These are phyloP conservation scores for Strobilomyces confusus DNA, from an alignment of 768 basidiomycete species.

Conservation along the genomic window DNA sequence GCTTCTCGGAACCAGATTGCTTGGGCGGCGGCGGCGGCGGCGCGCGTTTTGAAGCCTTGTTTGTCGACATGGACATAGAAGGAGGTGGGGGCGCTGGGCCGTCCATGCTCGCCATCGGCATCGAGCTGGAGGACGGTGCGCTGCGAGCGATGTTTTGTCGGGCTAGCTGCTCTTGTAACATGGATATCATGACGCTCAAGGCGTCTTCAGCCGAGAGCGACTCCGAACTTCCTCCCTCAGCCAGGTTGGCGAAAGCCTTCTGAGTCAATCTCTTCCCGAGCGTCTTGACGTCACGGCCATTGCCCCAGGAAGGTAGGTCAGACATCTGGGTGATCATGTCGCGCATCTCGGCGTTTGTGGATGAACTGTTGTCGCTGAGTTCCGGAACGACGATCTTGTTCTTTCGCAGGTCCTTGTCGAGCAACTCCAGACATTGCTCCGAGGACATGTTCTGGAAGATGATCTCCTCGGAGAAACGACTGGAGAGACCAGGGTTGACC, in stretches of 20 bases:
- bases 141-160: conserved; percentile 13
- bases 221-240: conserved; percentile 14
- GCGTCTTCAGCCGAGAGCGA: conserved; percentile 29
- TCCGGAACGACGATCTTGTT: conserved; percentile 36
- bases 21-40: conserved; percentile 19
- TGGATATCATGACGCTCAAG: conserved; percentile 22
- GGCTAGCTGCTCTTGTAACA: conserved; percentile 23
- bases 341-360: conserved; percentile 30
- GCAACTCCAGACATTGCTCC: conserved; percentile 47
- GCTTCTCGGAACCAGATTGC: neutral
- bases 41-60: conserved; percentile 17
- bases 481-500: conserved; percentile 62
- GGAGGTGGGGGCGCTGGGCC: conserved; percentile 19
- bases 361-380: conserved; percentile 21
- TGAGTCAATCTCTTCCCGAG: conserved; percentile 48
- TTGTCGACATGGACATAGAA: conserved; percentile 18
- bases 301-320: conserved; percentile 57
- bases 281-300: conserved; percentile 60
- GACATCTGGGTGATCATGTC: conserved; percentile 40
- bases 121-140: neutral
- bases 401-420: conserved; percentile 46
- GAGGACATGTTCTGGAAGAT: conserved; percentile 52
- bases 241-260: conserved; percentile 33
- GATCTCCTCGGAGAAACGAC: conserved; percentile 66
- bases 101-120: conserved; percentile 22